These are phyloP conservation scores for Blastomyces parvus DNA, from an alignment of 2,329 filamentous ascomycete genomes.

Conservation along the genomic window DNA sequence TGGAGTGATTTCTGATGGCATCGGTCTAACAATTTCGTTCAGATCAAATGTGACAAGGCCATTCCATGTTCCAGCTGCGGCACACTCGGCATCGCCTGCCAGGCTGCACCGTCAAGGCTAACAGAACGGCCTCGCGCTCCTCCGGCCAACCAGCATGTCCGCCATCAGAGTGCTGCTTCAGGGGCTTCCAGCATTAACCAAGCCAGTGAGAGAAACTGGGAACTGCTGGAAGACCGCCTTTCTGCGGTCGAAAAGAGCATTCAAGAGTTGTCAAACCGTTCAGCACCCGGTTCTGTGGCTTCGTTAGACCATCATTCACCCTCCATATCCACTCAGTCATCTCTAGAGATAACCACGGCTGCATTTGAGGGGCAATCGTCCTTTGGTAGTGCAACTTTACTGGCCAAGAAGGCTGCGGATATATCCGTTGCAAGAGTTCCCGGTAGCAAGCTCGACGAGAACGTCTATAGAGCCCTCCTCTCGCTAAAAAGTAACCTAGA, in stretches of 20 bases:
- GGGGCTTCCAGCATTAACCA: background rate
- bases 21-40: conserved; percentile 16
- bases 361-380: conserved; percentile 41
- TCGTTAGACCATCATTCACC: background rate
- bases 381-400: conserved; percentile 39
- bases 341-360: conserved; percentile 24
- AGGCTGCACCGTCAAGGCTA: conserved; percentile 6
- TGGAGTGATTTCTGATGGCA: background rate
- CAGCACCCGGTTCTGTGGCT: background rate
- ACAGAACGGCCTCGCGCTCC: background rate
- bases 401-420: conserved; percentile 29
- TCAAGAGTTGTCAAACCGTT: conserved; percentile 17
- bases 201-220: conserved; percentile 15
- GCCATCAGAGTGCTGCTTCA: background rate
- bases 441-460: conserved; percentile 31
- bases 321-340: background rate
- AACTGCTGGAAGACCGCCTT: conserved; percentile 32
- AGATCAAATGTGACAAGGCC: conserved; percentile 10
- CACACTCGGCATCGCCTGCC: conserved; percentile 5
- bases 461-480: conserved; percentile 27
- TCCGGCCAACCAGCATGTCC: background rate
- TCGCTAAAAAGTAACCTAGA: conserved; percentile 30
- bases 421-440: conserved; percentile 26
- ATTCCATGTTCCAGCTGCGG: conserved; percentile 9
- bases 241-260: conserved; percentile 15